A percentile compares a stretch with the other conserved stretches of the same genome.
Conservation (phyloP, 2,329 filamentous ascomycete species). For the Lasiodiplodia gonubiensis region DNA sequence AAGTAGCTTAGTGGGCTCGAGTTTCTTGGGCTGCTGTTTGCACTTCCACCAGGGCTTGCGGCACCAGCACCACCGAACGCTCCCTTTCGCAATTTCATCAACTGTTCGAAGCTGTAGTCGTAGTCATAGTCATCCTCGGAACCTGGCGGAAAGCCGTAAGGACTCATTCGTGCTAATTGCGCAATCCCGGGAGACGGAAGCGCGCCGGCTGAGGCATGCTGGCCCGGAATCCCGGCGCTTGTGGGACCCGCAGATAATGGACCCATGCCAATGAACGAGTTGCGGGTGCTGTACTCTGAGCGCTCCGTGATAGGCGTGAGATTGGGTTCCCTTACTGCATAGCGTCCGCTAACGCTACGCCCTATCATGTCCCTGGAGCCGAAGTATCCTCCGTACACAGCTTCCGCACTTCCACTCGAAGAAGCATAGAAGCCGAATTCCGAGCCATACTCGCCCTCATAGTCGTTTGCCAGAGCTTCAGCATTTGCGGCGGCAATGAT, state of each 20-base stretch:
- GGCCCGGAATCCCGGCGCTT: constrained; percentile 1
- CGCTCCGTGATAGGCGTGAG: constrained; percentile 95
- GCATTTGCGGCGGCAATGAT: constrained; percentile 97
- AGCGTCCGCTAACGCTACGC: constrained; percentile 72
- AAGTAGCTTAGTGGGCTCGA: constrained; percentile 35
- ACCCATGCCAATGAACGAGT: constrained; percentile 81
- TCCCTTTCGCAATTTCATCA: constrained; percentile 74
- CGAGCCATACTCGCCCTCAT: constrained; percentile 91
- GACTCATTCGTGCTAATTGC: constrained; percentile 68
- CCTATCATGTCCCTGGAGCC: constrained; percentile 69
- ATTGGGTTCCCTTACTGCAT: constrained; percentile 76
- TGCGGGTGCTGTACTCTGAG: constrained; percentile 94
- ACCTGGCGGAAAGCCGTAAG: constrained; percentile 58
- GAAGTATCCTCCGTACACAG: constrained; percentile 87
- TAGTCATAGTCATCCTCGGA: constrained; percentile 63
- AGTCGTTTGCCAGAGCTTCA: constrained; percentile 88
- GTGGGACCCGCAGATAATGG: constrained; percentile 47
- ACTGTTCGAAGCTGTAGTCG: constrained; percentile 74
- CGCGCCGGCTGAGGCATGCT: constrained; percentile 46
- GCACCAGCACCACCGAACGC: constrained; percentile 73
- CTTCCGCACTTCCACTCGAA: constrained; percentile 60
- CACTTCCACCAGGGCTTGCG: constrained; percentile 56
- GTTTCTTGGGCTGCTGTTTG: constrained; percentile 43
- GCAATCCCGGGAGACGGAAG: constrained; percentile 75
- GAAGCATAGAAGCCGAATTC: constrained; percentile 94